Evolutionary conservation across 2,329 filamentous ascomycete genomes (phyloP), one percentile per base, ranked within the genome.

Genomic region (Fusarium dimerum): DNA sequence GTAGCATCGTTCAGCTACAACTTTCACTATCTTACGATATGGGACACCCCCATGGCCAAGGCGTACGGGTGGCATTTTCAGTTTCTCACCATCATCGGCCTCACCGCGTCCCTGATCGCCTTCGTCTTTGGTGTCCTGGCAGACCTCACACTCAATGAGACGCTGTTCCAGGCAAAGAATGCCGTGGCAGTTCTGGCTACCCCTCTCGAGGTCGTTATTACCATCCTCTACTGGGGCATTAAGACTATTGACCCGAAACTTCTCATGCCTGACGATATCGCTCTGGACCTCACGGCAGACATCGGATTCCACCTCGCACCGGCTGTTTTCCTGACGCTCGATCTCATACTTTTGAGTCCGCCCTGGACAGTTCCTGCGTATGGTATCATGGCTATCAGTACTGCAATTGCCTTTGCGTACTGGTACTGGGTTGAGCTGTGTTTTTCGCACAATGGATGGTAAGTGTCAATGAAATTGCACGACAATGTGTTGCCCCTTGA

Each of bases 381-480:
- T n/a, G 77, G 79, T 1, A 81, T 85, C 5, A 77, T 89, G 64
- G 72, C 74, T 1, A 65, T 88, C 26, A 85, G 83, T 57, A 79
- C 79, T 12, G 66, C 60, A 2, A 71, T 90, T 41, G 87, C 86
- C 0, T 83, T 88, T 55, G 68, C 73, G 3, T 92, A 92, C 69
- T 92, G 88, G 87, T 80, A 81, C 57, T 92, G 89, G 88, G 82
- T 91, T 20, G 87, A 92, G 70, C 77, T 83, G 20, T 91, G 88
- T 73, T 89, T 82, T 62, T 77, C 76, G 42, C 75, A 81, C 53
- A 91, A 91, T 62, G 83, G 86, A 65, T 82, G 77, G 83, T 85
- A 66, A 68, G 81, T 72, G 32, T 45, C 6, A 20, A 15, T 20
- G 15, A 29, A 11, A 17, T 32, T 18, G 30, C 20, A 10, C 5